Evolutionary conservation across 345 rosid species (phyloP), one percentile per base, ranked within the genome.

Genomic region (Pistacia vera): DNA sequence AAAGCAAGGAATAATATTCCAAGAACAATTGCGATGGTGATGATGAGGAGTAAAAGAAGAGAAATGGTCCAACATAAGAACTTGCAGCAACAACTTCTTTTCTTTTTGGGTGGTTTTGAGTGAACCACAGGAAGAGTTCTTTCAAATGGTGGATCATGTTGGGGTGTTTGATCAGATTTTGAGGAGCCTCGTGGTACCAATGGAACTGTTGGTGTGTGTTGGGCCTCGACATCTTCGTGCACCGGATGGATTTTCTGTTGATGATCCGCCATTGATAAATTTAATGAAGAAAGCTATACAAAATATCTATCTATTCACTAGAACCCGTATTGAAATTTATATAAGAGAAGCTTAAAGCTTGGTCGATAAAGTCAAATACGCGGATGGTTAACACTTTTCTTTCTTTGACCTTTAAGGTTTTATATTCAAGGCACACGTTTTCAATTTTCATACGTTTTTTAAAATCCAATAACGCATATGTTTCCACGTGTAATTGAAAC

Each of bases 1-100:
- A 93, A 93, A 41, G 78, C 94, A 2, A 93, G 85, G 90, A 63
- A 93, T 49, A 95, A 83, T 54, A 91, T 81, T 60, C 95, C 98
- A 49, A 64, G 77, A 0, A 33, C 13, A 8, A 81, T 78, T 25
- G 83, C 98, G 0, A 91, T 0, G 48, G 80, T 17, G 16, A 91
- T 63, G 7, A 93, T 76, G 9, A 88, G 86, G 68, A 91, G 82
- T 4, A 91, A 41, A 61, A 93, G 52, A 5, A 93, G 41, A 25
- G 83, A 82, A 0, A 90, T 18, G 0, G 94, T 89, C 92, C 95
- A 91, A 44, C 97, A 91, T 35, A 93, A 57, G 83, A 92, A 90
- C 38, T 68, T 83, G 80, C 94, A 95, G 12, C 71, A 85, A 70
- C 93, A 82, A 79, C 90, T 81, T 74, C 92, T 80, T 62, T 74